Conservation (phyloP, 1,139 yeast species). For the Geotrichum bryndzae region DNA sequence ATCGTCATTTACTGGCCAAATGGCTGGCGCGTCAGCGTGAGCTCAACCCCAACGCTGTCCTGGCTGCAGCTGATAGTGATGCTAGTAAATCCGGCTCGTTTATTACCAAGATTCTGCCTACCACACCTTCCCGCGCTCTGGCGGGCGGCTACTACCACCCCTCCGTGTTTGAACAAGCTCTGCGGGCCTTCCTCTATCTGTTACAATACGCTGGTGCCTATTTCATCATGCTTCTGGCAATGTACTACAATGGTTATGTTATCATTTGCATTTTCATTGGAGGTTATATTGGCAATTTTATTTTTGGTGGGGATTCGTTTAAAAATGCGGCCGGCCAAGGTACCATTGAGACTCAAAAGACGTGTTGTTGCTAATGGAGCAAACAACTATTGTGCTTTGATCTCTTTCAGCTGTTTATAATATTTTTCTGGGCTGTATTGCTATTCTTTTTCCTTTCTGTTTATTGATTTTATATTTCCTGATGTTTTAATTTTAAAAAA, state of each 20-base stretch:
- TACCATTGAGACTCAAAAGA: slow-evolving; percentile 11
- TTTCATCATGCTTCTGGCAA: slow-evolving; percentile 61
- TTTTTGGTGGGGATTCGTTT: slow-evolving; percentile 24
- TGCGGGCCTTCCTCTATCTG: slow-evolving; percentile 46
- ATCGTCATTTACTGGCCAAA: slow-evolving; percentile 36
- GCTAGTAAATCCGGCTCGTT: neutral
- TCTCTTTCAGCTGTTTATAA: no score
- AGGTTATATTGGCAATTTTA: slow-evolving; percentile 52
- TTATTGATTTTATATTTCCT: neutral
- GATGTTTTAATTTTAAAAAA: neutral
- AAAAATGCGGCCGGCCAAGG: neutral
- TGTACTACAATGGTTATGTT: slow-evolving; percentile 68
- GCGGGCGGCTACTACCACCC: slow-evolving; percentile 29
- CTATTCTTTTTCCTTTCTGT: neutral
- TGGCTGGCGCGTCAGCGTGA: slow-evolving; percentile 18
- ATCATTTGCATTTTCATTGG: slow-evolving; percentile 59
- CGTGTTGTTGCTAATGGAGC: slow-evolving; percentile 16
- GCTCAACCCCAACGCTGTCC: neutral
- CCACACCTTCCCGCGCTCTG: neutral
- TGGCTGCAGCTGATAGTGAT: neutral
- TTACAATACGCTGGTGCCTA: slow-evolving; percentile 60
- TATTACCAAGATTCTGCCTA: slow-evolving; percentile 1
- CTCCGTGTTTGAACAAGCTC: slow-evolving; percentile 43
- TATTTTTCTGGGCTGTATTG: neutral
- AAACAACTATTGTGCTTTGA: neutral